A percentile compares a stretch with the other conserved stretches of the same genome.
Conservation (phyloP, 2,329 filamentous ascomycete species). For the Botrytis sinoallii region DNA sequence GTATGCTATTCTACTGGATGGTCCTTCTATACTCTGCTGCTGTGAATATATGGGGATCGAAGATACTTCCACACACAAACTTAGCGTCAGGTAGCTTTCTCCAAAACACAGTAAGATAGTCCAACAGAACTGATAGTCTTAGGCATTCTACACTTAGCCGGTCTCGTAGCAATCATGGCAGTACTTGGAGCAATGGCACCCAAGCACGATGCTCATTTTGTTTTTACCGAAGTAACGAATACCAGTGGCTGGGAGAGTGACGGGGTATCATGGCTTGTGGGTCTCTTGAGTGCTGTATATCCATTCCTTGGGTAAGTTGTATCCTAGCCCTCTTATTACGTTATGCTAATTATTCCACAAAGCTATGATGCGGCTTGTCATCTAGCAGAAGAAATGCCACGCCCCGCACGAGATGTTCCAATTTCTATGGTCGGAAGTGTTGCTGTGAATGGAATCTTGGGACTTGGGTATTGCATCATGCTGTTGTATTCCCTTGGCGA, state of each 20-base stretch:
- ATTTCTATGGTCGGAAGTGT: conserved; percentile 46
- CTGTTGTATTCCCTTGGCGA: conserved; percentile 45
- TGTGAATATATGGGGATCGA: conserved; percentile 23
- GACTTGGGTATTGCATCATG: conserved; percentile 43
- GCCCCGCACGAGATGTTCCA: conserved; percentile 42
- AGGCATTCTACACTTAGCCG: conserved; percentile 37
- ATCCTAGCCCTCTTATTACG: neutral
- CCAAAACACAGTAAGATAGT: neutral
- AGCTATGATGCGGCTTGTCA: conserved; percentile 46
- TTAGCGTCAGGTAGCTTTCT: conserved; percentile 35
- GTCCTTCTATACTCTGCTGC: conserved; percentile 40
- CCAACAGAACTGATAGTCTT: neutral
- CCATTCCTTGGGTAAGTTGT: conserved; percentile 37
- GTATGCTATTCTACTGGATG: conserved; percentile 48
- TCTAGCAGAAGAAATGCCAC: conserved; percentile 48
- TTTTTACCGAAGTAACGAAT: conserved; percentile 47
- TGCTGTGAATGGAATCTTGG: conserved; percentile 46
- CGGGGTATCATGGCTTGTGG: conserved; percentile 48
- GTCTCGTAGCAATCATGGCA: conserved; percentile 43
- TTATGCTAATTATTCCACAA: neutral
- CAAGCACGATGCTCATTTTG: conserved; percentile 44
- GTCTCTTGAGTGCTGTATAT: conserved; percentile 43
- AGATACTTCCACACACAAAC: conserved; percentile 41
- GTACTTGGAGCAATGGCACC: conserved; percentile 42
- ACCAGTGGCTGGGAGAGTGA: conserved; percentile 45